phyloP scores from a whole-genome alignment of 345 rosid species.

The Cochlearia excelsa region DNA sequence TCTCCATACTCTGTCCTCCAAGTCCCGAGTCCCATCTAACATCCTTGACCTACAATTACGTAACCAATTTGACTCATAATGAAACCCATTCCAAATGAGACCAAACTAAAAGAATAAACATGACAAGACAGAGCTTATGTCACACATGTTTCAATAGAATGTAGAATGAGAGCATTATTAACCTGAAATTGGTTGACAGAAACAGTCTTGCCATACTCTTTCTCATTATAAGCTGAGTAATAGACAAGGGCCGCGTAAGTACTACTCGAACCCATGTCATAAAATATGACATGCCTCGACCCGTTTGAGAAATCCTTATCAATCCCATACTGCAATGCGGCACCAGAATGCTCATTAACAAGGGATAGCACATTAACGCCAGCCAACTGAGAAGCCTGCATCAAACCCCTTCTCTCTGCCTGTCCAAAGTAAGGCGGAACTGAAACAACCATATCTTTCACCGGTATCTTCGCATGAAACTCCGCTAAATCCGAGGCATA shows the following conservation, averaged over 20 bases:
- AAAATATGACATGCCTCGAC: constrained; percentile 84
- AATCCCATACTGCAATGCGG: constrained; percentile 97
- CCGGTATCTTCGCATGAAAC: constrained; percentile 62
- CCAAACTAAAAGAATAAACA: constrained; percentile 8
- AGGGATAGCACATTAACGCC: constrained; percentile 85
- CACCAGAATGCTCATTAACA: constrained; percentile 87
- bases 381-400: constrained; percentile 86
- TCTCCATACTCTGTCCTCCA: constrained; percentile 93
- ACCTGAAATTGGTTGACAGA: constrained; percentile 96
- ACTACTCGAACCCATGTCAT: constrained; percentile 93
- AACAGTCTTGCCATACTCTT: constrained; percentile 86
- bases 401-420: constrained; percentile 83
- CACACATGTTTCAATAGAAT: background rate
- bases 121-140: background rate
- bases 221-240: constrained; percentile 80
- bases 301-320: constrained; percentile 89
- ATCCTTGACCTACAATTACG: constrained; percentile 74
- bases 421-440: constrained; percentile 97
- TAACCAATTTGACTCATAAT: background rate
- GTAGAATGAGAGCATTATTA: constrained; percentile 2
- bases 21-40: constrained; percentile 95
- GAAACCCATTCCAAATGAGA: background rate
- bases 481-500: constrained; percentile 70
- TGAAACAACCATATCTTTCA: constrained; percentile 71
- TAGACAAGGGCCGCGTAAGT: constrained; percentile 87